Evolutionary conservation across 768 basidiomycete species (phyloP).

Genomic region (Rubroboletus satanas): DNA sequence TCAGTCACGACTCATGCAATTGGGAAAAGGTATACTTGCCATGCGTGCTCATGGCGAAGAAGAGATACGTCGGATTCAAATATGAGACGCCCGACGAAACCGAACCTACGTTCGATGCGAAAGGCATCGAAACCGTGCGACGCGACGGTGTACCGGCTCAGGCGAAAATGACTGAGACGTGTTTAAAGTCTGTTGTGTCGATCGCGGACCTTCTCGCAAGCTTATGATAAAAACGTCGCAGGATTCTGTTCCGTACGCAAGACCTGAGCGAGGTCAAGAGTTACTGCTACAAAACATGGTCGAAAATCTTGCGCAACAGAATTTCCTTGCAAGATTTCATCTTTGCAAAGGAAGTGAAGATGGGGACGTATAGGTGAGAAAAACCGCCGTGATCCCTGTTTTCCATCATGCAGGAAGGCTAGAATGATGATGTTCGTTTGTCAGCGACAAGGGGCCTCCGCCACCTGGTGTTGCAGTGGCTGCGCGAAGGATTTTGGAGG

Average conservation of each 20-base stretch:
- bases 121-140: constrained; percentile 96
- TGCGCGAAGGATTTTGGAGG: constrained; percentile 64
- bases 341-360: constrained; percentile 87
- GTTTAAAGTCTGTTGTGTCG: constrained; percentile 63
- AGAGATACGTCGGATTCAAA: constrained; percentile 96
- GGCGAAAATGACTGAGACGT: constrained; percentile 87
- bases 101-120: constrained; percentile 86
- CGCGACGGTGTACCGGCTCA: constrained; percentile 90
- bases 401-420: not conserved
- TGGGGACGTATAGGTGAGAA: constrained; percentile 86
- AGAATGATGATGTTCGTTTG: not conserved
- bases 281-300: constrained; percentile 83
- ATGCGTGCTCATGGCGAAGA: constrained; percentile 95
- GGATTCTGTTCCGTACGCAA: constrained; percentile 86
- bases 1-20: not conserved
- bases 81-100: constrained; percentile 70
- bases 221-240: constrained; percentile 29
- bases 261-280: constrained; percentile 87
- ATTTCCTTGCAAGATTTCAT: constrained; percentile 90
- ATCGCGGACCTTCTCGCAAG: not conserved
- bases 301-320: constrained; percentile 74
- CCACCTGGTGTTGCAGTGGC: constrained; percentile 93
- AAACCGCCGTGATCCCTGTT: not conserved
- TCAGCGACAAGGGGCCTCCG: constrained; percentile 77
- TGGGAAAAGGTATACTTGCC: constrained; percentile 80